phyloP scores from a whole-genome alignment of 1,139 yeast species.

The Lodderomyces metapsilosis region DNA sequence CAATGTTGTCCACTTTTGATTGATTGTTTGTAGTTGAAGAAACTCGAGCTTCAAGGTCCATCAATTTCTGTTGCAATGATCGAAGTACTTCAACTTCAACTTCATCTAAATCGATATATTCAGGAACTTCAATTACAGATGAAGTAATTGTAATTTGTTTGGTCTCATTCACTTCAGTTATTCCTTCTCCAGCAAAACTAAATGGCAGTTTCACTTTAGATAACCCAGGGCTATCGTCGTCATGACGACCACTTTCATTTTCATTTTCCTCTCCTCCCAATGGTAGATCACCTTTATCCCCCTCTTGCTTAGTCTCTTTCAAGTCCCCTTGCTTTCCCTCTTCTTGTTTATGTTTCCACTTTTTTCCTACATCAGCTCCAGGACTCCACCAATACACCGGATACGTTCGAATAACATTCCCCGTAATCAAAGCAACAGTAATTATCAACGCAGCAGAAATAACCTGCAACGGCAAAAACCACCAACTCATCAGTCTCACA shows the following conservation, averaged over 20 bases:
- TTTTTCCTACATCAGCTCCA: too few relatives aligned
- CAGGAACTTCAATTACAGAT: slow-evolving; percentile 26
- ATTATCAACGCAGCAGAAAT: slow-evolving; percentile 51
- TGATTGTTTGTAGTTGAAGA: neutral
- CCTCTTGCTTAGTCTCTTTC: slow-evolving; percentile 7
- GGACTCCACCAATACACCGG: slow-evolving; percentile 70
- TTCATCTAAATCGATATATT: slow-evolving; percentile 22
- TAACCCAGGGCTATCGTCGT: slow-evolving; percentile 4
- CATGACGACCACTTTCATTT: slow-evolving; percentile 6
- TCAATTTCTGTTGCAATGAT: slow-evolving; percentile 19
- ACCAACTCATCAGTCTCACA: slow-evolving; percentile 60
- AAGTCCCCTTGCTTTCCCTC: slow-evolving; percentile 7
- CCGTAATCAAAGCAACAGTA: slow-evolving; percentile 52
- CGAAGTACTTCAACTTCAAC: slow-evolving; percentile 29
- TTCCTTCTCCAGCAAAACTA: slow-evolving; percentile 4
- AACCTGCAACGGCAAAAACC: slow-evolving; percentile 60
- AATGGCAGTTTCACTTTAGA: neutral
- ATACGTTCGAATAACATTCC: slow-evolving; percentile 54
- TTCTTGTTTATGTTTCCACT: slow-evolving; percentile 6
- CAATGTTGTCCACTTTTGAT: neutral
- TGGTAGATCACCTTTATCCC: neutral
- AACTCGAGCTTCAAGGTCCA: neutral
- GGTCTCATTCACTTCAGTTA: slow-evolving; percentile 3
- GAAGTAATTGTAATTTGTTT: slow-evolving; percentile 21
- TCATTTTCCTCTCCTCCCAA: too few relatives aligned